Conservation (phyloP, 1,284 basidiomycete species). For the Irpex sp. region DNA sequence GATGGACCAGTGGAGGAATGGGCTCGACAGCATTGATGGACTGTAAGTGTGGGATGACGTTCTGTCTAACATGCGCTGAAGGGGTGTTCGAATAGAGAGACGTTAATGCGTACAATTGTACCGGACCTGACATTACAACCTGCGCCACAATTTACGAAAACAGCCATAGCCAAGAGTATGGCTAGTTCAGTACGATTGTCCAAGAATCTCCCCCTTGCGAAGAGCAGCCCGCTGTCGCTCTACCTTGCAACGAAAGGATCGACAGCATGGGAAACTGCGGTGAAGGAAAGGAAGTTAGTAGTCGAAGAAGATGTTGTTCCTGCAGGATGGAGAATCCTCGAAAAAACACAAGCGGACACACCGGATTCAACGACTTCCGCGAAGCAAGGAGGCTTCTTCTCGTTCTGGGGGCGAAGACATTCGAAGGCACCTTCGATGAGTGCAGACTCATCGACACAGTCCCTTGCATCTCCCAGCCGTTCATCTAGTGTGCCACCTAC, state of each 20-base stretch:
- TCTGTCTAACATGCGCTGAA: not conserved
- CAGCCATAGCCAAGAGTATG: conserved; percentile 53
- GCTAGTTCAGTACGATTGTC: conserved; percentile 58
- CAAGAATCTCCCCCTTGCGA: conserved; percentile 48
- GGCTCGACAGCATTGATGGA: conserved; percentile 43
- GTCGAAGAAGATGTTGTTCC: conserved; percentile 55
- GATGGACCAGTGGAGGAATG: conserved; percentile 34
- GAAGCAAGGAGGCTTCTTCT: conserved; percentile 49
- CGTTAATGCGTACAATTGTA: conserved; percentile 22
- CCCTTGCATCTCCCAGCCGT: conserved; percentile 16
- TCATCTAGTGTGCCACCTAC: conserved; percentile 16
- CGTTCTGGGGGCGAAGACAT: conserved; percentile 58
- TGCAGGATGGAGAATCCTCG: conserved; percentile 62
- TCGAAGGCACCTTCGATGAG: conserved; percentile 21
- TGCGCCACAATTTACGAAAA: conserved; percentile 46
- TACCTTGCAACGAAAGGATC: conserved; percentile 67
- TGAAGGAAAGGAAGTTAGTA: conserved; percentile 50
- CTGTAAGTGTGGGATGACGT: conserved; percentile 43
- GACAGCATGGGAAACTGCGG: conserved; percentile 65
- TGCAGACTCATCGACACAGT: conserved; percentile 11
- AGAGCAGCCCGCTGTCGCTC: conserved; percentile 58
- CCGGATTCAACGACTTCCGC: conserved; percentile 42
- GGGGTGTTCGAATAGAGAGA: conserved; percentile 15
- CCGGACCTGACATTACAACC: conserved; percentile 28
- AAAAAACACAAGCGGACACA: conserved; percentile 33